Conservation (phyloP, 208 protist species). For the Polymyxa betae region DNA sequence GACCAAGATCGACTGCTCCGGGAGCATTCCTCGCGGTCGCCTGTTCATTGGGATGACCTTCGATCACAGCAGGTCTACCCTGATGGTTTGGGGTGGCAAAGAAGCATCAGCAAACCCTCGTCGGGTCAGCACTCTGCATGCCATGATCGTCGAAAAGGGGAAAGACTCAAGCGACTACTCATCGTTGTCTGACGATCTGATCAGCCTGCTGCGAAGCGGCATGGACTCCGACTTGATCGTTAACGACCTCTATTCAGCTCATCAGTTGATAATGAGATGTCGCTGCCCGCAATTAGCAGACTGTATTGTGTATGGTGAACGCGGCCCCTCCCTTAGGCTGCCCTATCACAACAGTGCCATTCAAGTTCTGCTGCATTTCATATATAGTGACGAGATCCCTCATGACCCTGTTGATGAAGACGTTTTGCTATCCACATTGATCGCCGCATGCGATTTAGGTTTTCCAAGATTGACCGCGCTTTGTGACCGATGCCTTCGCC, state of each 20-base stretch:
- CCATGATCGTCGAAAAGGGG: not conserved
- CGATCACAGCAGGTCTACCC: not conserved
- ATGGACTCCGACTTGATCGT: not conserved
- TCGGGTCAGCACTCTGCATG: not conserved
- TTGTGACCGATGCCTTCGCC: not conserved
- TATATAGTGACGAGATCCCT: not conserved
- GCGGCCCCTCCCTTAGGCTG: not conserved
- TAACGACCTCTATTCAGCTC: not conserved
- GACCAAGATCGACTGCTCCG: not conserved
- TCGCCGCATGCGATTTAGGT: not conserved
- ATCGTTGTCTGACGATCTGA: not conserved
- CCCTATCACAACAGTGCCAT: not conserved
- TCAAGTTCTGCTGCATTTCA: not conserved
- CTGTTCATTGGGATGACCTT: not conserved
- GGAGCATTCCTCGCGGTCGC: not conserved
- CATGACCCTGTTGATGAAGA: not conserved
- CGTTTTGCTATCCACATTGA: too few species aligned
- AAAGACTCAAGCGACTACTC: not conserved
- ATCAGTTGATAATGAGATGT: not conserved
- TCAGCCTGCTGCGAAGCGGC: not conserved
- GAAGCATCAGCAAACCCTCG: not conserved
- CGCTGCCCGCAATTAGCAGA: not conserved
- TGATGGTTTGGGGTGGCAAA: slow-evolving; percentile 20
- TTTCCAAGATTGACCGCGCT: not conserved
- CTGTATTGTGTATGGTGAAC: not conserved